Evolutionary conservation across 805 yeast genomes (phyloP).

Genomic region (Tetrapisispora nanseiensis): DNA sequence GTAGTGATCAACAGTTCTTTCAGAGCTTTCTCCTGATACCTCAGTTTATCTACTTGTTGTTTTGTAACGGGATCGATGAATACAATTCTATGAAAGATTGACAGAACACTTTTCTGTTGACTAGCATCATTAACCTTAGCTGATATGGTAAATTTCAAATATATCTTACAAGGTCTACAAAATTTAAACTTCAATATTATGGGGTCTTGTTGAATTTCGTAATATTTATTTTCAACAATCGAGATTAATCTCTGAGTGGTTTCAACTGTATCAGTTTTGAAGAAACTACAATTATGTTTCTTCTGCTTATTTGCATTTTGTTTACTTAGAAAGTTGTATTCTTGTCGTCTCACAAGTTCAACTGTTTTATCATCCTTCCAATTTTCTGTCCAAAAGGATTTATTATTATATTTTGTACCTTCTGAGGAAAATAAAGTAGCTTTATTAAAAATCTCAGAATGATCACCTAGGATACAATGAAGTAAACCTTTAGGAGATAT

Average conservation of each 20-base stretch:
- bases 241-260: slow-evolving; percentile 41
- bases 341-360: slow-evolving; percentile 16
- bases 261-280: slow-evolving; percentile 12
- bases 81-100: slow-evolving; percentile 16
- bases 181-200: slow-evolving; percentile 39
- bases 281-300: too few relatives aligned
- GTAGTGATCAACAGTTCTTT: slow-evolving; percentile 4
- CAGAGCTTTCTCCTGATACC: slow-evolving; percentile 7
- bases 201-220: slow-evolving; percentile 44
- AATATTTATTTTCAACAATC: slow-evolving; percentile 43
- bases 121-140: background rate
- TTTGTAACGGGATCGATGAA: slow-evolving; percentile 9
- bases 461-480: slow-evolving; percentile 72
- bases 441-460: slow-evolving; percentile 40
- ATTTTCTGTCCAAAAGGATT: slow-evolving; percentile 14
- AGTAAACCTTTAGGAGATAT: slow-evolving; percentile 73
- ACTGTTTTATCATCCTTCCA: slow-evolving; percentile 3
- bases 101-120: slow-evolving; percentile 7
- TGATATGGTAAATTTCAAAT: slow-evolving; percentile 19
- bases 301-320: too few relatives aligned
- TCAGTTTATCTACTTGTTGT: background rate
- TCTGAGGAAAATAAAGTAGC: slow-evolving; percentile 11
- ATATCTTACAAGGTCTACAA: slow-evolving; percentile 32
- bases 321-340: too few relatives aligned
- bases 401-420: slow-evolving; percentile 30